Conservation (phyloP, 2,329 filamentous ascomycete genomes). For the Fusarium redolens region DNA sequence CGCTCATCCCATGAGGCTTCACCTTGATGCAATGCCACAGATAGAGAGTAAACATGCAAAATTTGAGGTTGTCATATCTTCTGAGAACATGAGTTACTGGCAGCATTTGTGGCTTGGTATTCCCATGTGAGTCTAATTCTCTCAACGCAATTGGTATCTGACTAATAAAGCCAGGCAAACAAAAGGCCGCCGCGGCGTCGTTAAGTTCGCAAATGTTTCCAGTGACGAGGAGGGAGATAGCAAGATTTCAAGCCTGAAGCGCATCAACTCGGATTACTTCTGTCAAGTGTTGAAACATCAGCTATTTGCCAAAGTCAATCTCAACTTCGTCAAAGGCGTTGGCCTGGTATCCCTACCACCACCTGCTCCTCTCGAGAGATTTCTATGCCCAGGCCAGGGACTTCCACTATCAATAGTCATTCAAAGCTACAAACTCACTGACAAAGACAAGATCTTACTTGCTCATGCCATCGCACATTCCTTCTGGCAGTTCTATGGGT, state of each 20-base stretch:
- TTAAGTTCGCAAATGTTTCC: not conserved
- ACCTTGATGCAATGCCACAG: not conserved
- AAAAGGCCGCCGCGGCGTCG: accelerated
- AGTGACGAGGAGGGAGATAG: accelerated
- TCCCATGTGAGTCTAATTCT: not conserved
- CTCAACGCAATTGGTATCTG: not conserved
- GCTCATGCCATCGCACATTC: not conserved
- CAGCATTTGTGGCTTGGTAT: not conserved
- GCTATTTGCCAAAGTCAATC: not conserved
- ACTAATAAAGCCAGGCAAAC: not conserved
- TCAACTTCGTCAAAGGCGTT: not conserved
- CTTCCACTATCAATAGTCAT: accelerated
- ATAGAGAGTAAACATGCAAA: not conserved
- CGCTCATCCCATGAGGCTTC: not conserved
- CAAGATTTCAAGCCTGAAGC: accelerated
- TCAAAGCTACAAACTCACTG: not conserved
- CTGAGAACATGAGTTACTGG: not conserved
- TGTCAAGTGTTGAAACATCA: accelerated
- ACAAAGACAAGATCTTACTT: not conserved
- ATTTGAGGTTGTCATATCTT: not conserved
- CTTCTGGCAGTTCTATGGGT: not conserved
- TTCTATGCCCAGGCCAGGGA: not conserved
- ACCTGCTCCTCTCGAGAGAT: not conserved
- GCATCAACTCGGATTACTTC: not conserved
- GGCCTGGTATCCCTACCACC: not conserved